These are phyloP conservation scores for Ophiostoma novo-ulmi DNA, from an alignment of 2,329 filamentous ascomycete genomes.

Conservation along the genomic window DNA sequence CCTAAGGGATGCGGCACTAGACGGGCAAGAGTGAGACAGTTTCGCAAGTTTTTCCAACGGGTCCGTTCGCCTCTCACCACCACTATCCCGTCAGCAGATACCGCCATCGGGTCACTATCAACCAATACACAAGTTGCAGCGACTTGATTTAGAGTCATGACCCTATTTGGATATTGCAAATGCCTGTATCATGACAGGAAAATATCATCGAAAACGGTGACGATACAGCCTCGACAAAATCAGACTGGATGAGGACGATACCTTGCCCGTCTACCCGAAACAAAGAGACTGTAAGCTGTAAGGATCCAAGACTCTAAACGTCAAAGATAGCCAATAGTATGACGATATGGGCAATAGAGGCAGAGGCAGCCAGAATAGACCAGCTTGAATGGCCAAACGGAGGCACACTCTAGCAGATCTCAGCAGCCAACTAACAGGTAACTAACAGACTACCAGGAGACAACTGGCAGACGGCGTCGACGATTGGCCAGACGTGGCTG, in stretches of 20 bases:
- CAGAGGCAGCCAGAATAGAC: conserved; percentile 7
- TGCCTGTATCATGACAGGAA: neutral
- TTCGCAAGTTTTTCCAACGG: neutral
- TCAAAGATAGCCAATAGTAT: neutral
- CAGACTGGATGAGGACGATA: neutral
- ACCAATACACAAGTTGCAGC: neutral
- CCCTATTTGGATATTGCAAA: neutral
- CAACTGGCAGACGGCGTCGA: neutral
- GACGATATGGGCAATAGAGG: neutral
- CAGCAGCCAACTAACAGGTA: neutral
- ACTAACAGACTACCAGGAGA: neutral
- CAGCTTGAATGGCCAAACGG: conserved; percentile 5
- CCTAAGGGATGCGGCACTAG: neutral
- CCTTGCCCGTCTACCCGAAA: neutral
- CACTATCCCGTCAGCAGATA: neutral
- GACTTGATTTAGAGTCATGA: neutral
- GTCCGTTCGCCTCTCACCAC: neutral
- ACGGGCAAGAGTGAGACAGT: conserved; percentile 1
- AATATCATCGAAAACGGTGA: neutral
- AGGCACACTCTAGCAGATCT: neutral
- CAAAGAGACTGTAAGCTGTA: neutral
- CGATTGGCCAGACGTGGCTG: neutral
- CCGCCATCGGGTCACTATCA: neutral
- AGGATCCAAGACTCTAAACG: neutral
- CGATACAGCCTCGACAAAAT: neutral